These are phyloP conservation scores for Eremochloa ophiuroides DNA, from an alignment of 176 grass and related monocot genomes.

Conservation along the genomic window DNA sequence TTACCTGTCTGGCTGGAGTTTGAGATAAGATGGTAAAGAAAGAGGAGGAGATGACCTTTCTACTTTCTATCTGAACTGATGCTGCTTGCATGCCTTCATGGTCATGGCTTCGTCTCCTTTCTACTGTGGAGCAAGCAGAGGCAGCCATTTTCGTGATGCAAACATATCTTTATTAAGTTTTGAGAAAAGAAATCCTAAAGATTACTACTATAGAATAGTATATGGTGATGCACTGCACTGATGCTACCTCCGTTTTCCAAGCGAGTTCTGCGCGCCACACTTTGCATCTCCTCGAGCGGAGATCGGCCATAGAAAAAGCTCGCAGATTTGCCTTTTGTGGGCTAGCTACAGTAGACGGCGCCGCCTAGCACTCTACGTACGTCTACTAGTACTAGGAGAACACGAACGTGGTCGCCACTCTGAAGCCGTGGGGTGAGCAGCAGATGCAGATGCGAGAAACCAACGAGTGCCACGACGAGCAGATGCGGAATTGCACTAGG, in stretches of 20 bases:
- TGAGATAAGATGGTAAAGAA: background rate
- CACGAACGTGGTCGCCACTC: conserved; percentile 25
- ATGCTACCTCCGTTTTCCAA: background rate
- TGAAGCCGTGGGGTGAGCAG: background rate
- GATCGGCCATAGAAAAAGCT: conserved; percentile 15
- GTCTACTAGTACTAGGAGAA: too few species aligned
- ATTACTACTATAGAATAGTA: background rate
- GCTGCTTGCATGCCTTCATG: background rate
- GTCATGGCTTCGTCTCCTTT: conserved; percentile 3
- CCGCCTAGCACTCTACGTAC: conserved; percentile 15
- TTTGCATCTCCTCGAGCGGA: conserved; percentile 23
- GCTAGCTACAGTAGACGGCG: too few species aligned
- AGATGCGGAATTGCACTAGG: background rate
- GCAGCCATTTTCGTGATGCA: background rate
- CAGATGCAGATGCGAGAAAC: background rate
- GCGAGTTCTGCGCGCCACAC: background rate
- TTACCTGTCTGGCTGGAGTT: background rate
- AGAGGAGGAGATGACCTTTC: background rate
- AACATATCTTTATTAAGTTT: background rate
- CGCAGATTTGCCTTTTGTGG: background rate
- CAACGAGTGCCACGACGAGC: background rate
- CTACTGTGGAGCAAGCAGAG: background rate
- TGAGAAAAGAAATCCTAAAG: background rate
- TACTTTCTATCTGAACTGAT: conserved; percentile 4
- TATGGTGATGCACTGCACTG: background rate